phyloP scores from a whole-genome alignment of 495 filamentous ascomycete species.

The Glonium stellatum region DNA sequence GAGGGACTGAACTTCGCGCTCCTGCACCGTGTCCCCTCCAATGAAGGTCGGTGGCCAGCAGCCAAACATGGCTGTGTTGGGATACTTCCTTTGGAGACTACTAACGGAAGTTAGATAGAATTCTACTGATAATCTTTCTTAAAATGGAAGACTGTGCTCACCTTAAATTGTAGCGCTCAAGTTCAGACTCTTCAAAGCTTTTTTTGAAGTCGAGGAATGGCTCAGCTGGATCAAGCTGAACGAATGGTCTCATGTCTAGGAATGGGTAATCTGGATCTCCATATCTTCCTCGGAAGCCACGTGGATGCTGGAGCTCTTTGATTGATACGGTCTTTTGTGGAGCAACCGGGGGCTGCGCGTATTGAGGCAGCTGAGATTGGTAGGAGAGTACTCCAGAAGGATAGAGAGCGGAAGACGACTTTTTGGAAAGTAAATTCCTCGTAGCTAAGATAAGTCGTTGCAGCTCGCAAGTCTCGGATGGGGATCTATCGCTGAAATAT shows the following conservation, averaged over 20 bases:
- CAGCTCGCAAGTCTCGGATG: background rate
- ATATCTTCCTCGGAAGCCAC: constrained; percentile 18
- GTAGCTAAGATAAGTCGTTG: background rate
- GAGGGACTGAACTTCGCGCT: constrained; percentile 7
- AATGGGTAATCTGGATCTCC: constrained; percentile 19
- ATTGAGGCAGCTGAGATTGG: background rate
- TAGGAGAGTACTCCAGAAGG: background rate
- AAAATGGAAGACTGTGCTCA: background rate
- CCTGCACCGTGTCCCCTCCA: constrained; percentile 10
- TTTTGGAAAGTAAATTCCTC: background rate
- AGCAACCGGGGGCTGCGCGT: background rate
- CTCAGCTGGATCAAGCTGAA: constrained; percentile 13
- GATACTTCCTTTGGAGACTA: constrained; percentile 15
- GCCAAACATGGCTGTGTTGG: constrained; percentile 11
- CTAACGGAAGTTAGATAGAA: background rate
- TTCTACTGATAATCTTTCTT: too few relatives aligned
- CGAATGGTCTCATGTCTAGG: constrained; percentile 2
- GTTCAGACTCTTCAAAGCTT: constrained; percentile 20
- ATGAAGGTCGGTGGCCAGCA: constrained; percentile 13
- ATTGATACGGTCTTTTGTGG: background rate
- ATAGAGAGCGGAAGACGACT: background rate
- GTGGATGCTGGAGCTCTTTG: constrained; percentile 17
- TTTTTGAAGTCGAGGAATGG: constrained; percentile 6
- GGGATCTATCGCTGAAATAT: too few relatives aligned
- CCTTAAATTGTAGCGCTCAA: constrained; percentile 5